A percentile compares a stretch with the other conserved stretches of the same genome.
Conservation (phyloP, 352 stramenopile genomes). For the Phytophthora sojae region DNA sequence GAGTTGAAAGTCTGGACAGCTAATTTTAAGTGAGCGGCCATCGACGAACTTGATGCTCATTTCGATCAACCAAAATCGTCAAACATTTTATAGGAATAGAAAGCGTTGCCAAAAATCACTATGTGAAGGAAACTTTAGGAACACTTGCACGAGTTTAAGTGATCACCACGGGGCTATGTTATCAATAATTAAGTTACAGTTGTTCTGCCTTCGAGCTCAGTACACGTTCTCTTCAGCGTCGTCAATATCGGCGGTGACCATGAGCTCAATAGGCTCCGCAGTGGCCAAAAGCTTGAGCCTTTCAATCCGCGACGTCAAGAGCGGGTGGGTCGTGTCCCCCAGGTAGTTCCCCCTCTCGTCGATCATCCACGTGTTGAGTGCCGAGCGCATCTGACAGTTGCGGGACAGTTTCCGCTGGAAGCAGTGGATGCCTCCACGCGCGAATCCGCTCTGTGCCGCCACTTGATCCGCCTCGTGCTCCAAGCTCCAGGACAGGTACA, state of each 20-base stretch:
- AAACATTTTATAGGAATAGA: no score
- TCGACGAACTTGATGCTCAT: not conserved
- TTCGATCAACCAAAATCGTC: not conserved
- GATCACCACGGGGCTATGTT: not conserved
- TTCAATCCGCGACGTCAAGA: slow-evolving; percentile 77
- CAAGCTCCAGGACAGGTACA: slow-evolving; percentile 79
- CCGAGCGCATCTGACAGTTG: slow-evolving; percentile 75
- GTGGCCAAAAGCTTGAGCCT: slow-evolving; percentile 63
- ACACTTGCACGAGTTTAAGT: not conserved
- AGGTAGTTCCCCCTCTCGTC: slow-evolving; percentile 84
- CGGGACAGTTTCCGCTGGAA: slow-evolving; percentile 79
- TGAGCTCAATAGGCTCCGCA: slow-evolving; percentile 17
- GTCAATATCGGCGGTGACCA: slow-evolving; percentile 19
- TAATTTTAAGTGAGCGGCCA: not conserved
- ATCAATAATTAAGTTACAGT: not conserved
- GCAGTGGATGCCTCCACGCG: slow-evolving; percentile 70
- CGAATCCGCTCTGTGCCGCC: slow-evolving; percentile 72
- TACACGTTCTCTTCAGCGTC: slow-evolving; percentile 11
- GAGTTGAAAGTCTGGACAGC: not conserved
- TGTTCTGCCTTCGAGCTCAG: slow-evolving; percentile 2
- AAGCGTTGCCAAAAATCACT: no score
- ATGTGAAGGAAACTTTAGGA: no score
- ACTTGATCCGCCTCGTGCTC: slow-evolving; percentile 85
- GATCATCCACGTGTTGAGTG: slow-evolving; percentile 75
- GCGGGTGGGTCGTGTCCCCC: slow-evolving; percentile 77